Evolutionary conservation across 352 stramenopile species (phyloP).

Genomic region (Globisporangium nodosum): DNA sequence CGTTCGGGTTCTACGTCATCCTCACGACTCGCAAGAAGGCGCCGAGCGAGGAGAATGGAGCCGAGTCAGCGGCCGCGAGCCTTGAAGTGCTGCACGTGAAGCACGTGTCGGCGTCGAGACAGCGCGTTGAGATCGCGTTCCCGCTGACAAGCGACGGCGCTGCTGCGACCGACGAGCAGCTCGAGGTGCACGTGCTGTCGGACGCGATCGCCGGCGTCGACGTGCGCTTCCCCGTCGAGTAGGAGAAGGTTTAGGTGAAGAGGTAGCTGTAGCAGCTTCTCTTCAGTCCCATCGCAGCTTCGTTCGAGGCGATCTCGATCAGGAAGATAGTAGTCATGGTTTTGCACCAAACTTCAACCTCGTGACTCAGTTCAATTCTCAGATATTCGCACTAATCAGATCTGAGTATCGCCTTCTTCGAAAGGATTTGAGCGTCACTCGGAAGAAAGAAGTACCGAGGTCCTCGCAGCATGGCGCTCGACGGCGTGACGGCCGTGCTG

Average conservation of each 20-base stretch:
- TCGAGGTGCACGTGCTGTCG: slow-evolving; percentile 37
- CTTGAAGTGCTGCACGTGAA: slow-evolving; percentile 49
- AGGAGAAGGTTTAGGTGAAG: neutral
- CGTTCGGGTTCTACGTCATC: slow-evolving; percentile 71
- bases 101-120: slow-evolving; percentile 46
- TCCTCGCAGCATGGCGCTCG: slow-evolving; percentile 23
- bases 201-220: slow-evolving; percentile 54
- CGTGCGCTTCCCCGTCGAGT: slow-evolving; percentile 7
- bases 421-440: neutral
- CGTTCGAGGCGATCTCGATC: too few relatives aligned
- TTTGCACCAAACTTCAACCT: too few relatives aligned
- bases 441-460: neutral
- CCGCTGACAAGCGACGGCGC: slow-evolving; percentile 10
- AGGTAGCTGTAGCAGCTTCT: neutral
- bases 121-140: slow-evolving; percentile 29
- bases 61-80: neutral
- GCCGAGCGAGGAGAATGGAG: neutral
- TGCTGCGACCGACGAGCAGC: slow-evolving; percentile 3
- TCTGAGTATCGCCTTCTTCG: too few relatives aligned
- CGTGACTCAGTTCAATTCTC: too few relatives aligned
- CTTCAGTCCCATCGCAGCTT: too few relatives aligned
- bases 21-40: slow-evolving; percentile 21
- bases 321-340: too few relatives aligned
- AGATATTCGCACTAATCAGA: too few relatives aligned
- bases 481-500: slow-evolving; percentile 58